A percentile compares a stretch with the other conserved stretches of the same genome.
Evolutionary conservation across 495 filamentous ascomycete species (phyloP).

Genomic region (Talaromyces borbonicus): DNA sequence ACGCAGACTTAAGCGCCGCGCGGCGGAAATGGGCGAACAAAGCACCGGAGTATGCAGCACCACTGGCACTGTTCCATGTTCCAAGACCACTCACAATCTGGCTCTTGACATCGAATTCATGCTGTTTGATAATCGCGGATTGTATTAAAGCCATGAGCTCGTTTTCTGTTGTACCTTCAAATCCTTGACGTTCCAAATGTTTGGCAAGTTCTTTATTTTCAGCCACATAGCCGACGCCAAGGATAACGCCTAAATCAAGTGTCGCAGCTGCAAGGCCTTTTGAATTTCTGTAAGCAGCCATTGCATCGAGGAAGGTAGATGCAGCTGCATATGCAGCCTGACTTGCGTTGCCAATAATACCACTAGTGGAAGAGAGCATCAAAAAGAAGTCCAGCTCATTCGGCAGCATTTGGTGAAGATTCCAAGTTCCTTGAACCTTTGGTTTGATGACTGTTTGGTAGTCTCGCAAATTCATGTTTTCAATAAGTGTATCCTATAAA

Average conservation of each 20-base stretch:
- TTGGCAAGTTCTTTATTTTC: neutral
- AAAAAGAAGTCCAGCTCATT: constrained; percentile 18
- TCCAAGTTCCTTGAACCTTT: constrained; percentile 22
- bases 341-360: constrained; percentile 3
- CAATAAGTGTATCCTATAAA: constrained; percentile 10
- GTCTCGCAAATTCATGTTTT: constrained; percentile 20
- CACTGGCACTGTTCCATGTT: too few species aligned
- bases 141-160: neutral
- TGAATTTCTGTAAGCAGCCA: neutral
- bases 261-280: neutral
- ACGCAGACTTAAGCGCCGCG: too few species aligned
- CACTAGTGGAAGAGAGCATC: constrained; percentile 9
- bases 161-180: neutral
- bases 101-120: too few species aligned
- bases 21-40: too few species aligned
- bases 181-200: neutral
- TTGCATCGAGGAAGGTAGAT: constrained; percentile 16
- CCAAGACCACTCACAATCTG: too few species aligned
- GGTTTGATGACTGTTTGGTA: neutral
- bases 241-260: neutral
- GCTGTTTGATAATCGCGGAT: neutral
- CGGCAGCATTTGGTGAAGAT: constrained; percentile 42
- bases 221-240: neutral
- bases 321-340: neutral
- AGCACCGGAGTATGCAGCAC: too few species aligned